Evolutionary conservation across 176 grass and related monocot species (phyloP), one percentile per base, ranked within the genome.

Genomic region (Hordeum marinum): DNA sequence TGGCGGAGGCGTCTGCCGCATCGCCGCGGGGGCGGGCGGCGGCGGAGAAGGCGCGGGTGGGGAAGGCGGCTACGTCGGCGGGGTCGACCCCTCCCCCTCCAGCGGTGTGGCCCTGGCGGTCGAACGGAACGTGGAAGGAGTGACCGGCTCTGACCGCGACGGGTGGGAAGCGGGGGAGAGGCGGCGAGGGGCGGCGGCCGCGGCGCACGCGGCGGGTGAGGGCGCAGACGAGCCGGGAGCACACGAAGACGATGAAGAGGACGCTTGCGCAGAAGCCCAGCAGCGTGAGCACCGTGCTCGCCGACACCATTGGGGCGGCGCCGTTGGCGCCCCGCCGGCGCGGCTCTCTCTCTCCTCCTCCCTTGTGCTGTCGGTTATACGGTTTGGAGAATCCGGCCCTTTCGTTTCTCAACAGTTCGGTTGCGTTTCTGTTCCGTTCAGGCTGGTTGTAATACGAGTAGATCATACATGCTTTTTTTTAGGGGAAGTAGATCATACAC

Each of bases 41-140:
- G 21, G 11, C 11, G 57, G 69, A 63, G 82, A 84, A 84, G 59
- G 59, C n/a, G 42, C 60, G 59, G 60, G 72, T 84, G 72, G 82
- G 82, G 59, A 84, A 84, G 41, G 59, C 72, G 60, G 80, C 80
- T 50, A 82, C 34, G 50, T 23, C 34, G 35, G 82, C 59, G 29
- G 82, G 58, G 42, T 76, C 59, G 42, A 84, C 71, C 5, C 71
- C 82, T 15, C 35, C 80, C 2, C 18, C 6, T 7, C 61, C 40
- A 34, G 17, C 11, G 26, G 71, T 9, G 8, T 63, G 71, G 29
- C 41, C 41, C 21, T 63, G 50, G 48, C n/a, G 71, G 42, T 4
- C 71, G 24, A 24, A 23, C 24, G 14, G 42, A 8, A 31, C 2
- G 42, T 34, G 64, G 64, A 15, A 26, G 63, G 11, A 11, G 3